Percentiles rank a stretch among this genome's conserved stretches.
Conservation (phyloP, 2,329 filamentous ascomycete genomes). For the Colletotrichum somersetense region DNA sequence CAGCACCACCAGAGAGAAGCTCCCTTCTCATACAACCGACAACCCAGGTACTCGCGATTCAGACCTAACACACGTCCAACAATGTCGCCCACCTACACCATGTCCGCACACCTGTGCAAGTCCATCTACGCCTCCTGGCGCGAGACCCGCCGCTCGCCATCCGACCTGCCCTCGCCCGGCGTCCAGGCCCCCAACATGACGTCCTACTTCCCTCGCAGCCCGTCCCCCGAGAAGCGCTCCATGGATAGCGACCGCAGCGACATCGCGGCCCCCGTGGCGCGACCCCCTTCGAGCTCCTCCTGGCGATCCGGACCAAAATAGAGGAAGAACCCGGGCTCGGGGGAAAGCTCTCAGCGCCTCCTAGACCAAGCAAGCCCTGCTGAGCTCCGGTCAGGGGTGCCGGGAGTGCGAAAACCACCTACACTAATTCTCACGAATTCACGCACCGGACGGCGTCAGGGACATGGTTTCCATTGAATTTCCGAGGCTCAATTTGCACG, state of each 20-base stretch:
- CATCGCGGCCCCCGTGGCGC: slow-evolving; percentile 47
- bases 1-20: slow-evolving; percentile 1
- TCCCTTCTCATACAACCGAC: slow-evolving; percentile 1
- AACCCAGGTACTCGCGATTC: slow-evolving; percentile 5
- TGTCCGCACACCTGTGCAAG: slow-evolving; percentile 72
- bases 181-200: slow-evolving; percentile 47
- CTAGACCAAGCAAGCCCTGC: neutral
- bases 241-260: slow-evolving; percentile 61
- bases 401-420: neutral
- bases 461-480: neutral
- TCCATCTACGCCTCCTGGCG: slow-evolving; percentile 71
- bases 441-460: slow-evolving; percentile 10
- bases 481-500: slow-evolving; percentile 3
- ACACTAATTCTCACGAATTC: slow-evolving; percentile 3
- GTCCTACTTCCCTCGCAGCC: slow-evolving; percentile 46
- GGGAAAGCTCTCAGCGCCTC: neutral
- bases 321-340: neutral
- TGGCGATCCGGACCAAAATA: slow-evolving; percentile 37
- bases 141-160: slow-evolving; percentile 59
- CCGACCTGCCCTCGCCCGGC: slow-evolving; percentile 48
- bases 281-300: slow-evolving; percentile 47
- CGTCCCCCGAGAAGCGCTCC: slow-evolving; percentile 57
- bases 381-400: neutral
- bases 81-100: slow-evolving; percentile 73
- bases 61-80: slow-evolving; percentile 41